These are phyloP conservation scores for Wallacemonas rigidus DNA, from an alignment of 208 protist species.

Conservation along the genomic window DNA sequence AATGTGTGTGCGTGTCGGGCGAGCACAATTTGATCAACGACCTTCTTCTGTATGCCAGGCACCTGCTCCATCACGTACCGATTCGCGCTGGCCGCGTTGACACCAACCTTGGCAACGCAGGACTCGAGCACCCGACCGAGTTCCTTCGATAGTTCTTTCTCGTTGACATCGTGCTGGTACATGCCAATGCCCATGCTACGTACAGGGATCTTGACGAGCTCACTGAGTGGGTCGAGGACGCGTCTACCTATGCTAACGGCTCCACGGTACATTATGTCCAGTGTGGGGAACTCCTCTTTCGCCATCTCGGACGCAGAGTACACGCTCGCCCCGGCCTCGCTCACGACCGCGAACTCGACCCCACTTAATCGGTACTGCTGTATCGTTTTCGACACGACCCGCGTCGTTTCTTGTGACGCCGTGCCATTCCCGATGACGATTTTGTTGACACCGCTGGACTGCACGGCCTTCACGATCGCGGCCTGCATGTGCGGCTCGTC, in stretches of 20 bases:
- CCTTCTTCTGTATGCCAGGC: constrained; percentile 60
- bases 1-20: constrained; percentile 55
- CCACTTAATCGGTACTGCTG: constrained; percentile 34
- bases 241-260: constrained; percentile 88
- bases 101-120: constrained; percentile 77
- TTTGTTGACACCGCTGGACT: constrained; percentile 58
- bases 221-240: constrained; percentile 88
- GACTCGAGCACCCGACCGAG: constrained; percentile 73
- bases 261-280: constrained; percentile 79
- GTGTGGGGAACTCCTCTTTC: constrained; percentile 71
- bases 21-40: constrained; percentile 83
- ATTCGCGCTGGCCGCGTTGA: constrained; percentile 74
- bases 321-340: constrained; percentile 85
- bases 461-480: constrained; percentile 56
- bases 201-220: constrained; percentile 90
- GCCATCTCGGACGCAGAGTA: constrained; percentile 81
- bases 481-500: constrained; percentile 64
- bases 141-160: constrained; percentile 52
- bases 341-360: constrained; percentile 82
- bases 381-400: constrained; percentile 62
- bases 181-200: constrained; percentile 89
- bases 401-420: constrained; percentile 59
- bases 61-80: constrained; percentile 85
- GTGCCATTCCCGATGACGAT: constrained; percentile 89
- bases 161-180: constrained; percentile 92